A percentile compares a stretch with the other conserved stretches of the same genome.
These are phyloP conservation scores for Mentha longifolia DNA, from an alignment of 257 asterid species.

Conservation along the genomic window DNA sequence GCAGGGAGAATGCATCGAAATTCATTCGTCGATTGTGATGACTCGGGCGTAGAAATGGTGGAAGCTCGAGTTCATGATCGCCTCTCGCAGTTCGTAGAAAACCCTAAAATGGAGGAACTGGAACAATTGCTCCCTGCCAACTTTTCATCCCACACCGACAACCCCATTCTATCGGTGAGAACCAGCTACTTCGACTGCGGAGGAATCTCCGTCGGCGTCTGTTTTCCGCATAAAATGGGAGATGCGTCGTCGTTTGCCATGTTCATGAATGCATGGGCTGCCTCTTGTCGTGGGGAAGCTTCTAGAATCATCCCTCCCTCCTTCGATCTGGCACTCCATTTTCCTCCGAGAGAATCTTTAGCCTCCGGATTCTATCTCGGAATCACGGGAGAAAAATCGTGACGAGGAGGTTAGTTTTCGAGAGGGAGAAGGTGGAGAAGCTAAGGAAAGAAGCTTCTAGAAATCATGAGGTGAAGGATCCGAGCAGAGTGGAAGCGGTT, in stretches of 20 bases:
- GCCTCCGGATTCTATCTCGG: neutral
- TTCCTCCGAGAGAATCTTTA: neutral
- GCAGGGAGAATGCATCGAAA: neutral
- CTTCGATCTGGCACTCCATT: neutral
- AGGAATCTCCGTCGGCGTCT: constrained; percentile 12
- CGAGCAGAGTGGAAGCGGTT: too few relatives aligned
- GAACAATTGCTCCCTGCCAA: neutral
- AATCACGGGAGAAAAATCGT: neutral
- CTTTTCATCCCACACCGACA: neutral
- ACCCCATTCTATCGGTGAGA: too few relatives aligned
- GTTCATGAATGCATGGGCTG: constrained; percentile 30
- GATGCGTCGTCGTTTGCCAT: neutral
- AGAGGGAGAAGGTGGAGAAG: neutral
- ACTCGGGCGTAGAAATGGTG: neutral
- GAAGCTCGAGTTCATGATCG: neutral
- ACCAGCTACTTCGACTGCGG: constrained; percentile 31
- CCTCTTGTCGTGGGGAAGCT: neutral
- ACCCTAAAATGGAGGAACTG: constrained; percentile 14
- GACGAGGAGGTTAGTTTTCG: constrained; percentile 5
- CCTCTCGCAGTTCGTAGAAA: neutral
- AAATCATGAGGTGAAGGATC: too few relatives aligned
- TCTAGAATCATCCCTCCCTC: neutral
- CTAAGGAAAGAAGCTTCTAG: neutral
- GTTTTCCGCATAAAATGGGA: constrained; percentile 24
- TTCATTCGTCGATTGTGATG: constrained; percentile 5